Evolutionary conservation across 2,329 filamentous ascomycete species (phyloP).

Genomic region (Fusarium tuaranense): DNA sequence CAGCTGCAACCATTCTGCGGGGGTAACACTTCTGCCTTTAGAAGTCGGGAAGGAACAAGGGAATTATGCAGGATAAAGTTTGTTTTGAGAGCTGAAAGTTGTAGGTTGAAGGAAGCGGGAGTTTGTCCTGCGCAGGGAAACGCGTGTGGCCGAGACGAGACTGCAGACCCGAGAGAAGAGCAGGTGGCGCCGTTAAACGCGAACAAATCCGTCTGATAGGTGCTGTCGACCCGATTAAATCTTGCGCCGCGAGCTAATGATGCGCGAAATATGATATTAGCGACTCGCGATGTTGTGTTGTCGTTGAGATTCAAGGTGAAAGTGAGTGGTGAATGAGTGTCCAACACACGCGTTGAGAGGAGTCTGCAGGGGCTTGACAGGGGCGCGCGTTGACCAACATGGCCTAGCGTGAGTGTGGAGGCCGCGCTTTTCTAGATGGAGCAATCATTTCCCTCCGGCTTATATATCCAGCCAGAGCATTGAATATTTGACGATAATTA

Average conservation of each 20-base stretch:
- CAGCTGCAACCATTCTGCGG: slow-evolving; percentile 42
- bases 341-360: slow-evolving; percentile 37
- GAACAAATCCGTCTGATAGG: background rate
- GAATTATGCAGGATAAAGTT: slow-evolving; percentile 3
- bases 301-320: slow-evolving; percentile 29
- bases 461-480: background rate
- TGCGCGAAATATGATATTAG: slow-evolving; percentile 16
- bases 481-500: background rate
- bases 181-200: slow-evolving; percentile 10
- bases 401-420: slow-evolving; percentile 26
- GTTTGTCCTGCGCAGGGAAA: slow-evolving; percentile 26
- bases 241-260: background rate
- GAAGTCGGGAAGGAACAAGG: slow-evolving; percentile 1
- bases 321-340: slow-evolving; percentile 33
- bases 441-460: slow-evolving; percentile 5
- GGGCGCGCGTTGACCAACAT: slow-evolving; percentile 31
- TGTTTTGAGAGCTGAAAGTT: slow-evolving; percentile 10
- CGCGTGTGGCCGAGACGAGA: slow-evolving; percentile 35
- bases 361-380: slow-evolving; percentile 36
- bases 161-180: slow-evolving; percentile 11
- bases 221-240: background rate
- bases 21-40: slow-evolving; percentile 1
- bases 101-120: slow-evolving; percentile 27
- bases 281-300: slow-evolving; percentile 24
- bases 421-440: slow-evolving; percentile 5